Conservation (phyloP, 306 rosid species). For the Luffa aegyptiaca region DNA sequence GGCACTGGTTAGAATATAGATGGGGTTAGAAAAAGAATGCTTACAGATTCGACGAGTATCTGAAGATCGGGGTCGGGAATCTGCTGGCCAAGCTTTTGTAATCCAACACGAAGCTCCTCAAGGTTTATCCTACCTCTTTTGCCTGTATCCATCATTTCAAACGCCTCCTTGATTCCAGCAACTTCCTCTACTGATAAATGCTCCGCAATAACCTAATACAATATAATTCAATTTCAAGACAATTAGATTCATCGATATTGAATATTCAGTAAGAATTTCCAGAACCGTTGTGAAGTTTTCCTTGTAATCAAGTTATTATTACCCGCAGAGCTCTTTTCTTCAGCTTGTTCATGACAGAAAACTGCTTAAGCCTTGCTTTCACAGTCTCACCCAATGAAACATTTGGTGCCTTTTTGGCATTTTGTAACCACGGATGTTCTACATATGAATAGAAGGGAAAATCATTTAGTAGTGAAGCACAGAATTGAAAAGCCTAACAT, state of each 20-base stretch:
- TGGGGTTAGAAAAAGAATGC: neutral
- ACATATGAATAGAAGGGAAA: neutral
- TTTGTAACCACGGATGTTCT: constrained; percentile 53
- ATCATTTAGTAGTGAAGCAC: neutral
- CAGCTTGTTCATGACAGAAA: constrained; percentile 55
- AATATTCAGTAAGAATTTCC: neutral
- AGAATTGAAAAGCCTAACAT: neutral
- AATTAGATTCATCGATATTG: neutral
- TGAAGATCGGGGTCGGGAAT: constrained; percentile 48
- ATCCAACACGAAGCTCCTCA: constrained; percentile 38
- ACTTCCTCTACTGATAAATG: constrained; percentile 51
- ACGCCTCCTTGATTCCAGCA: constrained; percentile 53
- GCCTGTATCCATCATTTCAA: constrained; percentile 35
- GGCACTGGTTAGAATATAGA: neutral
- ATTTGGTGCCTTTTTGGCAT: constrained; percentile 55
- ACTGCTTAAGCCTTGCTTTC: constrained; percentile 50
- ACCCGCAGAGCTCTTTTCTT: constrained; percentile 56
- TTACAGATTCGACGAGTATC: constrained; percentile 46
- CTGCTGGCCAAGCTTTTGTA: constrained; percentile 45
- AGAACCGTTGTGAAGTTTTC: neutral
- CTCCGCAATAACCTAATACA: constrained; percentile 44
- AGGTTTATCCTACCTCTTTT: constrained; percentile 38
- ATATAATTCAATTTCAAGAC: neutral
- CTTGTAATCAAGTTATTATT: constrained; percentile 1
- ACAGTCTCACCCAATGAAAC: constrained; percentile 53